These are phyloP conservation scores for Edaphochlamys debaryana DNA, from an alignment of 139 green algal species.

Conservation along the genomic window DNA sequence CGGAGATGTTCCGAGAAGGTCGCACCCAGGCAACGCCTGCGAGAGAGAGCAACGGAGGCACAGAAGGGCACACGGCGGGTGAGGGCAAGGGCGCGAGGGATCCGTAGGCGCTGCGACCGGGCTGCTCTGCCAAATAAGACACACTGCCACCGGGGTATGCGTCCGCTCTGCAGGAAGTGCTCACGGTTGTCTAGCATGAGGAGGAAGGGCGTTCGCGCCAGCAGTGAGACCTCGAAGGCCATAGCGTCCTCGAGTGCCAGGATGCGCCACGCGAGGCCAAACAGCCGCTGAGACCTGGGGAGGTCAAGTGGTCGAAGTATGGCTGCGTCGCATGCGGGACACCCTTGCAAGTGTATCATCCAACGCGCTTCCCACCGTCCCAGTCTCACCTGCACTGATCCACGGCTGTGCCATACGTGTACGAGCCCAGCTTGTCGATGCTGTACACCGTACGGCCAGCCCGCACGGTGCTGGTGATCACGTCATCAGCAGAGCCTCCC, in stretches of 20 bases:
- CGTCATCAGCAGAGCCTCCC: not conserved
- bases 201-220: conserved; percentile 19
- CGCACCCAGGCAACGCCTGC: conserved; percentile 33
- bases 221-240: conserved; percentile 24
- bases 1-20: not conserved
- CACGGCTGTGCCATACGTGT: not conserved
- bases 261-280: conserved; percentile 4
- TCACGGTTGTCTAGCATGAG: not conserved
- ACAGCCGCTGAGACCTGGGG: not conserved
- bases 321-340: too few species aligned
- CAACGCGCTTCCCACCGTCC: too few species aligned
- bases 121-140: too few species aligned
- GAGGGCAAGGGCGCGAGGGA: not conserved
- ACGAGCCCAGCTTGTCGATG: not conserved
- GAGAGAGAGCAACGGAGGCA: not conserved
- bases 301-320: too few species aligned
- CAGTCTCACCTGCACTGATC: conserved; percentile 3
- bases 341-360: too few species aligned
- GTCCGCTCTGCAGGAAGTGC: too few species aligned
- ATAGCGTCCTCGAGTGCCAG: conserved; percentile 5
- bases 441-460: not conserved
- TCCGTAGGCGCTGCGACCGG: too few species aligned
- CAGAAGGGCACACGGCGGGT: not conserved
- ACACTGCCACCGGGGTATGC: too few species aligned
- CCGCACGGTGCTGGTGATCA: not conserved